Conservation (phyloP, 2,329 filamentous ascomycete species). For the Hirsutella rhossiliensis region DNA sequence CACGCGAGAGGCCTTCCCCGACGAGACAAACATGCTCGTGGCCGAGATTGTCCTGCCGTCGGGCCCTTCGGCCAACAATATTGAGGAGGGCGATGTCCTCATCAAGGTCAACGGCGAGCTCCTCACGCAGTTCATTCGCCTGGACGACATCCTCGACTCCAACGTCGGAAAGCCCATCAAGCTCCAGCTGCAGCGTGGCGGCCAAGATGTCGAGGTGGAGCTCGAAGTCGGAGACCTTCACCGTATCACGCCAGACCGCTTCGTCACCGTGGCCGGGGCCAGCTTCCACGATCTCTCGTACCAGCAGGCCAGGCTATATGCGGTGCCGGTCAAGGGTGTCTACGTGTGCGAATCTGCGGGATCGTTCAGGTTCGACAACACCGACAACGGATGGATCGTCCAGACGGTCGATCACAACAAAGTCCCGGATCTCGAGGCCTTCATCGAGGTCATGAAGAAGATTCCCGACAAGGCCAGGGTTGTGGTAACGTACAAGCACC, state of each 20-base stretch:
- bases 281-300: constrained; percentile 96
- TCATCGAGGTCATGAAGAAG: constrained; percentile 78
- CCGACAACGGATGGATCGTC: constrained; percentile 85
- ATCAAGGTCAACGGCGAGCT: constrained; percentile 89
- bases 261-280: constrained; percentile 84
- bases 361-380: constrained; percentile 87
- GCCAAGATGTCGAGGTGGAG: constrained; percentile 74
- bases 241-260: constrained; percentile 88
- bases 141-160: constrained; percentile 86
- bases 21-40: constrained; percentile 93
- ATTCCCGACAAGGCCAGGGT: constrained; percentile 78
- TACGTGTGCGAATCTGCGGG: constrained; percentile 92
- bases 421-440: constrained; percentile 75
- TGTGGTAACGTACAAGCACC: constrained; percentile 90
- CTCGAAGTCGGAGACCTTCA: constrained; percentile 83
- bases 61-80: constrained; percentile 74
- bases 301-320: constrained; percentile 92
- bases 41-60: constrained; percentile 89
- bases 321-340: constrained; percentile 82
- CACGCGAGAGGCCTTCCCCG: constrained; percentile 72
- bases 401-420: constrained; percentile 87
- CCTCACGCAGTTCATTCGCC: constrained; percentile 80
- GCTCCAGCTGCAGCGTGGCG: constrained; percentile 77
- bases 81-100: constrained; percentile 89
- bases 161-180: constrained; percentile 70